Evolutionary conservation across 441 rosid species (phyloP).

Genomic region (Mallotus japonicus): DNA sequence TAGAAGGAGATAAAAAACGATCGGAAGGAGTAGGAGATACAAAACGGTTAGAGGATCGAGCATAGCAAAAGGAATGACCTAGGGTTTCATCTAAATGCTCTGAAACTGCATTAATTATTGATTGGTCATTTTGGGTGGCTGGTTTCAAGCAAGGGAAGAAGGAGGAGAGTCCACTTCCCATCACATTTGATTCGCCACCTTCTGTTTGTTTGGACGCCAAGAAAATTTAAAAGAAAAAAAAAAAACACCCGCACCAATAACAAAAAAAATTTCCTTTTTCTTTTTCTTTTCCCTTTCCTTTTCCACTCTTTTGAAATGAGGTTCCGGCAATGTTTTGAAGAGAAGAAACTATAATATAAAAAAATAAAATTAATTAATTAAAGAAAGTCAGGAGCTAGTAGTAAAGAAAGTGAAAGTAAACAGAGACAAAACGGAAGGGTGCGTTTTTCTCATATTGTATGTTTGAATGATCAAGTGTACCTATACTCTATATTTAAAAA

Average conservation of each 20-base stretch:
- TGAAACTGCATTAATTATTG: conserved; percentile 1
- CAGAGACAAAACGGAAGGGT: conserved; percentile 9
- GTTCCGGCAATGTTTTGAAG: conserved; percentile 9
- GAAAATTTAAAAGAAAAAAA: conserved; percentile 22
- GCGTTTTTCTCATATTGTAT: neutral
- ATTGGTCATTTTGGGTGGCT: conserved; percentile 20
- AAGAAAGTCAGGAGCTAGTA: neutral
- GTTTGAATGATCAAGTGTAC: no score
- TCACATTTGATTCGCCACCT: conserved; percentile 67
- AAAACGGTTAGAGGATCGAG: conserved; percentile 79
- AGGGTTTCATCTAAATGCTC: conserved; percentile 87
- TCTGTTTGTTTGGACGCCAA: conserved; percentile 30
- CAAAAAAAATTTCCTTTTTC: neutral
- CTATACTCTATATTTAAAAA: neutral
- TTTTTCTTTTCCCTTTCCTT: neutral
- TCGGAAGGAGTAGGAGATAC: conserved; percentile 70
- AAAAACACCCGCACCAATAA: neutral
- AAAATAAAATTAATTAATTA: neutral
- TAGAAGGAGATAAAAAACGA: conserved; percentile 82
- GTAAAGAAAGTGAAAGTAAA: conserved; percentile 8
- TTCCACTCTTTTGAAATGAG: conserved; percentile 6
- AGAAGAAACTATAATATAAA: neutral
- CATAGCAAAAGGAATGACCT: conserved; percentile 90
- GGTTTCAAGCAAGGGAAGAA: conserved; percentile 63
- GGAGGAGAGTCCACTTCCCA: conserved; percentile 91